phyloP scores from a whole-genome alignment of 2,329 filamentous ascomycete species.

The Colletotrichum ledebouriae region DNA sequence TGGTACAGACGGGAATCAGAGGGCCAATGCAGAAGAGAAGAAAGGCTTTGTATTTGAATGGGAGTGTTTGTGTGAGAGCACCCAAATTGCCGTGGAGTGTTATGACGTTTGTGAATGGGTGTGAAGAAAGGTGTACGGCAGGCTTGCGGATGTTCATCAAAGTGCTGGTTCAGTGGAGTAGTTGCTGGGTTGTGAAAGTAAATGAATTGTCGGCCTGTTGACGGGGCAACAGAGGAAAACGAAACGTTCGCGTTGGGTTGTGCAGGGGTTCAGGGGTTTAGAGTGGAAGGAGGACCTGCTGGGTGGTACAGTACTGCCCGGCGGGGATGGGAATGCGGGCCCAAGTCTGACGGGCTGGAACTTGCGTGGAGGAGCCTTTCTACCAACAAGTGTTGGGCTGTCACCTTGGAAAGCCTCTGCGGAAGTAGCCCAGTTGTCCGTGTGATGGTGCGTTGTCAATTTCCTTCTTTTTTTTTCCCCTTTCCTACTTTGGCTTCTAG shows the following conservation, averaged over 20 bases:
- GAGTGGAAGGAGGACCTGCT: slow-evolving; percentile 12
- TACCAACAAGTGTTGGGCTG: slow-evolving; percentile 3
- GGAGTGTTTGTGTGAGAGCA: slow-evolving; percentile 16
- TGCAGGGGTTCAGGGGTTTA: slow-evolving; percentile 39
- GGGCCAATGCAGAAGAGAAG: slow-evolving; percentile 30
- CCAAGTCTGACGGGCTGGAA: not conserved
- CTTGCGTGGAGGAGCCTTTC: not conserved
- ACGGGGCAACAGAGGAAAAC: slow-evolving; percentile 37
- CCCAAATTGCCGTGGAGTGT: slow-evolving; percentile 34
- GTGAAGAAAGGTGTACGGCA: slow-evolving; percentile 41
- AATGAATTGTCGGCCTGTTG: slow-evolving; percentile 42
- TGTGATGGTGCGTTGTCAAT: slow-evolving; percentile 40
- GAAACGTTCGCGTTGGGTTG: slow-evolving; percentile 31
- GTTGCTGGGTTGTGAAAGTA: slow-evolving; percentile 42
- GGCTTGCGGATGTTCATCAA: slow-evolving; percentile 3
- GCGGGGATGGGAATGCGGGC: slow-evolving; percentile 19
- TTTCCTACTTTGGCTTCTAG: slow-evolving; percentile 15
- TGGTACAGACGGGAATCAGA: slow-evolving; percentile 3
- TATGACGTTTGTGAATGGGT: slow-evolving; percentile 41
- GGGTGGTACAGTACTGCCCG: slow-evolving; percentile 1
- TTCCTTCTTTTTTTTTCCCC: not conserved
- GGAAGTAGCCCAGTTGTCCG: slow-evolving; percentile 21
- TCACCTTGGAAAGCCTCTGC: slow-evolving; percentile 4
- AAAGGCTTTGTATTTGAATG: slow-evolving; percentile 42
- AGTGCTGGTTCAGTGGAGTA: slow-evolving; percentile 27